Conservation (phyloP, 1,139 yeast species). For the Geotrichum candidum region DNA sequence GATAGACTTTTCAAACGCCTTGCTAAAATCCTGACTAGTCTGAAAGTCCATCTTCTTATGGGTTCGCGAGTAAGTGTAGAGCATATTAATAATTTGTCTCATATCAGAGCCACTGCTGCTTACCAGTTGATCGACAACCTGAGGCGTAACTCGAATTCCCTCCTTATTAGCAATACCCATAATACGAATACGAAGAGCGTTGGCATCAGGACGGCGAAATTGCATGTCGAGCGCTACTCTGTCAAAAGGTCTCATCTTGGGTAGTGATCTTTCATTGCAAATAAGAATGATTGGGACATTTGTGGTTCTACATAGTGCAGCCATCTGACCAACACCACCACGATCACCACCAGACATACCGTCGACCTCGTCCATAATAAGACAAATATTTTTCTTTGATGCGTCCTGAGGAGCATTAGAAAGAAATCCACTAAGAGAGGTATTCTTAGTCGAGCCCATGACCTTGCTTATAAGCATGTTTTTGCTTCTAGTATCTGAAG, state of each 20-base stretch:
- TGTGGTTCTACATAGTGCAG: conserved; percentile 78
- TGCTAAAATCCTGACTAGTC: conserved; percentile 46
- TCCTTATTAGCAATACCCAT: conserved; percentile 90
- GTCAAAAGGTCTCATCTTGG: conserved; percentile 96
- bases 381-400: conserved; percentile 53
- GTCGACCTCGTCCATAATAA: conserved; percentile 98
- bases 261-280: conserved; percentile 87
- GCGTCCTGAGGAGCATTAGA: conserved; percentile 33
- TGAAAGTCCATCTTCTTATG: conserved; percentile 61
- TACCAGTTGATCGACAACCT: conserved; percentile 76
- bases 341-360: conserved; percentile 99
- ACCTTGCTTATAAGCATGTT: conserved; percentile 61
- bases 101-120: conserved; percentile 86
- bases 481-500: conserved; percentile 89
- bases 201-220: conserved; percentile 83
- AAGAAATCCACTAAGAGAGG: conserved; percentile 78
- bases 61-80: conserved; percentile 70
- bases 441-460: conserved; percentile 67
- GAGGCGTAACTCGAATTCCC: conserved; percentile 70
- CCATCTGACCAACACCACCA: conserved; percentile 96
- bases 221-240: conserved; percentile 74
- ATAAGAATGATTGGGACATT: conserved; percentile 85
- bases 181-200: conserved; percentile 72
- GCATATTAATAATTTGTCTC: conserved; percentile 84
- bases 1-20: conserved; percentile 82